These are phyloP conservation scores for Phaeotremella fagi DNA, from an alignment of 768 basidiomycete species.

Conservation along the genomic window DNA sequence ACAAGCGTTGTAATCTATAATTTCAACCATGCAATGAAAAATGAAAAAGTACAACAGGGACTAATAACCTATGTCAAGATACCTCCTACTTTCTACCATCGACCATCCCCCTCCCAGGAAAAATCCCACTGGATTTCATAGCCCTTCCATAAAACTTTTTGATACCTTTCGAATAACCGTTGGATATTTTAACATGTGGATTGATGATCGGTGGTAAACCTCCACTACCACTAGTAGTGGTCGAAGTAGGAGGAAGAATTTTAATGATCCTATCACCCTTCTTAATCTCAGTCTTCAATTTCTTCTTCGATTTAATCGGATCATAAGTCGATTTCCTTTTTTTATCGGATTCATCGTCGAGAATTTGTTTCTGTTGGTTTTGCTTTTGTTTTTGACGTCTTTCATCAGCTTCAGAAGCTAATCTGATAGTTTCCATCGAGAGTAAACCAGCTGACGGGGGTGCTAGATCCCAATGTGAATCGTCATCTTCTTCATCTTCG, in stretches of 20 bases:
- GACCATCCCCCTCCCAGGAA: slow-evolving; percentile 12
- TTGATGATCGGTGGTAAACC: slow-evolving; percentile 18
- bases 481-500: slow-evolving; percentile 9
- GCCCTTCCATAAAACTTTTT: slow-evolving; percentile 15
- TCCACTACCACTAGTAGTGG: background rate
- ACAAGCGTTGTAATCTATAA: background rate
- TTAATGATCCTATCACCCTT: slow-evolving; percentile 6
- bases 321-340: slow-evolving; percentile 1
- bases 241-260: background rate
- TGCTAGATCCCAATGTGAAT: slow-evolving; percentile 16
- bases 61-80: background rate
- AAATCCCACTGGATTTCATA: slow-evolving; percentile 17
- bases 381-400: too few species aligned
- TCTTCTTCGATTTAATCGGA: slow-evolving; percentile 11
- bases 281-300: slow-evolving; percentile 3
- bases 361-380: too few species aligned
- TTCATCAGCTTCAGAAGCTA: slow-evolving; percentile 7
- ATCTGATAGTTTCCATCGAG: slow-evolving; percentile 3
- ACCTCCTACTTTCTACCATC: slow-evolving; percentile 12
- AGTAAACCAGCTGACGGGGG: slow-evolving; percentile 5
- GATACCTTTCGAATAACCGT: too few species aligned
- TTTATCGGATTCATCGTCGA: background rate
- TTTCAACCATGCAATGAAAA: background rate
- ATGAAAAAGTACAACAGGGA: background rate
- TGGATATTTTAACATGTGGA: too few species aligned